A percentile compares a stretch with the other conserved stretches of the same genome.
These are phyloP conservation scores for Yarrowia deformans DNA, from an alignment of 805 yeast species.

Conservation along the genomic window DNA sequence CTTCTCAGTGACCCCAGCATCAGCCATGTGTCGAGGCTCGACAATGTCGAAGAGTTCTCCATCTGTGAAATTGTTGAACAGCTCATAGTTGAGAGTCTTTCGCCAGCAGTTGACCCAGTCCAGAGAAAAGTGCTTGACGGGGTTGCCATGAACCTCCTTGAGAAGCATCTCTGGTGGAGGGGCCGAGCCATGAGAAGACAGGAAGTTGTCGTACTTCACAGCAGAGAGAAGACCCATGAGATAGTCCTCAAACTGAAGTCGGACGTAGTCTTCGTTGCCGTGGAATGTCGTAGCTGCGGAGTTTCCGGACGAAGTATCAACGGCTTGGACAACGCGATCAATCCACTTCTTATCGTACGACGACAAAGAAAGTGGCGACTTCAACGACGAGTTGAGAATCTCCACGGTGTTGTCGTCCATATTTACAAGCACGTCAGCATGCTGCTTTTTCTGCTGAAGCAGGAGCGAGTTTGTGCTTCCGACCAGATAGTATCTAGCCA, in stretches of 20 bases:
- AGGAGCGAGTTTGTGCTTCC: conserved; percentile 90
- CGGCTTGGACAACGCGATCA: conserved; percentile 61
- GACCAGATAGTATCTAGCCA: conserved; percentile 69
- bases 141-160: conserved; percentile 49
- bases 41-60: conserved; percentile 72
- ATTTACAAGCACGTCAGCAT: conserved; percentile 76
- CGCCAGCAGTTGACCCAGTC: conserved; percentile 63
- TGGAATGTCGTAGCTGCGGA: conserved; percentile 51
- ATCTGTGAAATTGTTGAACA: conserved; percentile 66
- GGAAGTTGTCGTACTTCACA: conserved; percentile 70
- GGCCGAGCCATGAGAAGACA: conserved; percentile 52
- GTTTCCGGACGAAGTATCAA: conserved; percentile 50
- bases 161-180: conserved; percentile 51
- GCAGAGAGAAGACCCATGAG: conserved; percentile 75
- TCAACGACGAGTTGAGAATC: conserved; percentile 55
- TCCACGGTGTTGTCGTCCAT: conserved; percentile 56
- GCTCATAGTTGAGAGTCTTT: conserved; percentile 59
- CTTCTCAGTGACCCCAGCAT: conserved; percentile 15
- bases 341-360: conserved; percentile 79
- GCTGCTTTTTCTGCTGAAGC: conserved; percentile 64
- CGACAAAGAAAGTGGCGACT: conserved; percentile 57
- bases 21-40: conserved; percentile 55
- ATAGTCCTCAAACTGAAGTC: conserved; percentile 91
- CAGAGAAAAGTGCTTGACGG: conserved; percentile 55
- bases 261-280: conserved; percentile 87